Evolutionary conservation across 2,329 filamentous ascomycete species (phyloP).

Genomic region (Penicillium italicum): DNA sequence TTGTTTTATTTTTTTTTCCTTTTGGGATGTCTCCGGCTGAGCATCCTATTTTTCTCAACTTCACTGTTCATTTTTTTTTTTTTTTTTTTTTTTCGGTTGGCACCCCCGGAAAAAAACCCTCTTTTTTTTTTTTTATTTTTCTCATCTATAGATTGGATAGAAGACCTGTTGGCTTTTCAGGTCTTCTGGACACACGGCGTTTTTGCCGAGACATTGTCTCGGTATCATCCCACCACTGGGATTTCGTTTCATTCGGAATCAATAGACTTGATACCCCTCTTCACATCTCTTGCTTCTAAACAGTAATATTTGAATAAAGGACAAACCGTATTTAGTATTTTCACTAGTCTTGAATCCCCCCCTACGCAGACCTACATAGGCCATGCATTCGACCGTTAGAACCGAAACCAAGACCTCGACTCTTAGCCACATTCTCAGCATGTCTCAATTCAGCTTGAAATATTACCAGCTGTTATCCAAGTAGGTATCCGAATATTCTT

Average conservation of each 20-base stretch:
- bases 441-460: not conserved
- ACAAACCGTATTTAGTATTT: not conserved
- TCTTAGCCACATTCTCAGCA: not conserved
- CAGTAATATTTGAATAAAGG: not conserved
- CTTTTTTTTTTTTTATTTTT: slow-evolving; percentile 4
- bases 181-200: slow-evolving; percentile 13
- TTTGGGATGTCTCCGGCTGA: slow-evolving; percentile 6
- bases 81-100: slow-evolving; percentile 15
- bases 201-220: slow-evolving; percentile 22
- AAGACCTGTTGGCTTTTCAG: not conserved
- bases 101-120: slow-evolving; percentile 9
- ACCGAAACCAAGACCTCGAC: not conserved
- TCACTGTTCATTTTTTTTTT: not conserved
- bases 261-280: slow-evolving; percentile 29
- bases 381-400: not conserved
- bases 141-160: slow-evolving; percentile 13
- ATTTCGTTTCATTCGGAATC: slow-evolving; percentile 10
- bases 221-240: slow-evolving; percentile 8
- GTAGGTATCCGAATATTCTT: not conserved
- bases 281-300: not conserved
- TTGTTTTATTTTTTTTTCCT: slow-evolving; percentile 12
- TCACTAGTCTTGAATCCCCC: not conserved
- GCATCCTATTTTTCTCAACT: not conserved
- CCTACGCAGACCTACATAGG: not conserved
- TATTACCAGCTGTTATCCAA: not conserved